Conservation (phyloP, 192 early-diverging fungal species). For the Powellomyces hirtus region DNA sequence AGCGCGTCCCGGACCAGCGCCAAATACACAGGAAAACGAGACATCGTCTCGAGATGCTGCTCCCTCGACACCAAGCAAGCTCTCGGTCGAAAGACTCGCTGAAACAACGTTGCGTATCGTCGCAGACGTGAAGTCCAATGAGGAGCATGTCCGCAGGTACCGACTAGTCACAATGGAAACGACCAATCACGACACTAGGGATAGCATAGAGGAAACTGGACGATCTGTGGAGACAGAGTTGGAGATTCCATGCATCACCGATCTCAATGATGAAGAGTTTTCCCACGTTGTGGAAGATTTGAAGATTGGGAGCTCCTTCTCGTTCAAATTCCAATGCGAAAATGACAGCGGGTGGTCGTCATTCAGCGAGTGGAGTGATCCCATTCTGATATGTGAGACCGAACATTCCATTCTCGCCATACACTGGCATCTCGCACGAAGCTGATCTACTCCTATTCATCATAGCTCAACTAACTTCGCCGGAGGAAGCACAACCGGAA, state of each 20-base stretch:
- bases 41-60: background rate
- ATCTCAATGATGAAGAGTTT: background rate
- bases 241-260: background rate
- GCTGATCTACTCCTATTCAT: background rate
- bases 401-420: background rate
- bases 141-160: background rate
- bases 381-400: conserved; percentile 38
- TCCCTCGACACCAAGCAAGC: background rate
- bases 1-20: too few relatives aligned
- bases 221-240: background rate
- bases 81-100: background rate
- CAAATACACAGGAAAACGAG: too few relatives aligned
- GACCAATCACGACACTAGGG: background rate
- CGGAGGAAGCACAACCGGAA: background rate
- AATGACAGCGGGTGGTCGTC: conserved; percentile 33
- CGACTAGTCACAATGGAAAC: background rate
- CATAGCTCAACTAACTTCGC: background rate
- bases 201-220: background rate
- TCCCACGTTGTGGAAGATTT: background rate
- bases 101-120: background rate
- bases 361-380: conserved; percentile 40
- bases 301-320: conserved; percentile 18
- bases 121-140: background rate
- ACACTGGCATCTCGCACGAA: background rate
- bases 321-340: conserved; percentile 28